A percentile compares a stretch with the other conserved stretches of the same genome.
Conservation (phyloP, 2,329 filamentous ascomycete species). For the Trichoderma sp. region DNA sequence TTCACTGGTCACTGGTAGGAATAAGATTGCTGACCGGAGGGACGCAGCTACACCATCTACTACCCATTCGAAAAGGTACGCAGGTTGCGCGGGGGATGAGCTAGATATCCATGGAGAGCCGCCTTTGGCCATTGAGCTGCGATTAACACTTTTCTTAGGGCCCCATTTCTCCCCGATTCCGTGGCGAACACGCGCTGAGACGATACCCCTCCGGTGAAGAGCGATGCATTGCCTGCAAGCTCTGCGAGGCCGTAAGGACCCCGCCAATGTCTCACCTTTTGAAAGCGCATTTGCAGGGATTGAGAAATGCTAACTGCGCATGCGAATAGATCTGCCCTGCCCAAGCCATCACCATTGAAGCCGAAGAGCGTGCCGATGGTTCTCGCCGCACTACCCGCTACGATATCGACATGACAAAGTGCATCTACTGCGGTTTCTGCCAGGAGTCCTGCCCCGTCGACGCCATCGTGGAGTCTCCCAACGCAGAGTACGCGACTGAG, state of each 20-base stretch:
- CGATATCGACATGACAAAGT: slow-evolving; percentile 99
- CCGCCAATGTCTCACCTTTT: too few species aligned
- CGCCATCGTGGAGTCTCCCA: slow-evolving; percentile 69
- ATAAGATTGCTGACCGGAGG: slow-evolving; percentile 4
- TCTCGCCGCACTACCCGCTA: slow-evolving; percentile 94
- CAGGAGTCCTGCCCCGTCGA: slow-evolving; percentile 98
- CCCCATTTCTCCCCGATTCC: slow-evolving; percentile 95
- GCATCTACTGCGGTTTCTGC: slow-evolving; percentile 99
- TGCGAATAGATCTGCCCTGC: slow-evolving; percentile 76
- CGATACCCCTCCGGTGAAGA: slow-evolving; percentile 97
- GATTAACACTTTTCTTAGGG: slow-evolving; percentile 50
- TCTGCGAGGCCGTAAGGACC: slow-evolving; percentile 77
- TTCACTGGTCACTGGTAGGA: neutral
- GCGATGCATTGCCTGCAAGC: slow-evolving; percentile 99
- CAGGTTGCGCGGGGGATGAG: neutral
- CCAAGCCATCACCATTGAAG: slow-evolving; percentile 98
- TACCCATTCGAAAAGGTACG: slow-evolving; percentile 94
- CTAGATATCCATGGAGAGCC: neutral
- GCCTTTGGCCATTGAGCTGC: neutral
- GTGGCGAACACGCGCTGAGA: slow-evolving; percentile 93
- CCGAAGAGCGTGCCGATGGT: slow-evolving; percentile 94
- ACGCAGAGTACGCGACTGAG: slow-evolving; percentile 62
- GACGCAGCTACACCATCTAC: slow-evolving; percentile 87
- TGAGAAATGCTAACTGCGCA: neutral
- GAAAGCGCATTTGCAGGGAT: neutral